Base-by-base conservation (phyloP, 164 flowering plant genomes). In the Kingdonia uniflora region DNA sequence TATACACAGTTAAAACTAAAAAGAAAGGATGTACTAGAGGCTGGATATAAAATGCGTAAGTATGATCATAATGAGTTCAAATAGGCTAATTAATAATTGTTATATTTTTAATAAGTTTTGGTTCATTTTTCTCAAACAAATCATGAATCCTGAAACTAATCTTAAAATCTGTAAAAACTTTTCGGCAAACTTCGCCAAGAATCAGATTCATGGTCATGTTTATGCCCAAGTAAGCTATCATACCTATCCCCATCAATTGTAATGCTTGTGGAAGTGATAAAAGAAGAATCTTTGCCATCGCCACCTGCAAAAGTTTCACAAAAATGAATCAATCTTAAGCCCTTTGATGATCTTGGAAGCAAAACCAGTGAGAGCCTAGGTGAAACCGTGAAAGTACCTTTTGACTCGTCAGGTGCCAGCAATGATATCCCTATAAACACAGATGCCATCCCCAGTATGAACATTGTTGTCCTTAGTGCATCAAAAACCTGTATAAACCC, bases 401-500 rank as follows among this genome's bases (percentile, higher is more conserved):
- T 86, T 8, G 89, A 42, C 19, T 92, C 98, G 58, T 88, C 95
- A 19, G 98, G 98, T 55, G 98, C 98, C 67, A 88, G 77, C 74
- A 92, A 77, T 48, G 87, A 84, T 69, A 92, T 92, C 67, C 98
- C 98, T 41, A 82, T 17, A 51, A 92, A 92, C 44, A 92, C 98
- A 57, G 76, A 85, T 44, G 72, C 33, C 95, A 85, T 80, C 46
- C 98, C 98, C 25, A 86, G 64, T 49, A 88, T 70, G 61, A 88
- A 92, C 95, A 92, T 85, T 52, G 88, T 77, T 40, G 87, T 84
- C 66, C 94, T 76, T 49, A 88, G 54, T 33, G 82, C 66, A 71
- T 88, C 80, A 67, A 92, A 84, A 16, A 92, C 96, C 99, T 88
- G 82, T 52, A 52, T 38, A 55, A 39, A 56, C 35, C 35, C 35